These are phyloP conservation scores for Gracilaria vermiculophylla DNA, from an alignment of 23 red algal genomes.

Conservation along the genomic window DNA sequence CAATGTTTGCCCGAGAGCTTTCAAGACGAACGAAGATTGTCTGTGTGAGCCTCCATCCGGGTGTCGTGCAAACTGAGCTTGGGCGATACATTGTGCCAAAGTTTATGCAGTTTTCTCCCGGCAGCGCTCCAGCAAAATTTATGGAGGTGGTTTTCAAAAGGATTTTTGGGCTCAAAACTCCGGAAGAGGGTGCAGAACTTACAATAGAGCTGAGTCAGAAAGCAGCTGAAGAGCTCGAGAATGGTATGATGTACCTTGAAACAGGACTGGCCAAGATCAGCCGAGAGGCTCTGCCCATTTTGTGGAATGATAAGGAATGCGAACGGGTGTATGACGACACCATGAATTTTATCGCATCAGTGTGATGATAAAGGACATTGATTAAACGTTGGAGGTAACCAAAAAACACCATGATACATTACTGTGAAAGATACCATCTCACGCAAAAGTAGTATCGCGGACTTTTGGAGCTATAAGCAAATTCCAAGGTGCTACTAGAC, in stretches of 20 bases:
- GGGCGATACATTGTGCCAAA: slow-evolving; percentile 38
- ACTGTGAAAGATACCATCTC: too few relatives aligned
- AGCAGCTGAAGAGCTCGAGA: not conserved
- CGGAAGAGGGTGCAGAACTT: slow-evolving; percentile 52
- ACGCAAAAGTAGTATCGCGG: too few relatives aligned
- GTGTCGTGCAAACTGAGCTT: slow-evolving; percentile 55
- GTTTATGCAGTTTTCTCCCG: not conserved
- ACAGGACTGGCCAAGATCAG: slow-evolving; percentile 2
- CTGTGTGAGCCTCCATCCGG: slow-evolving; percentile 48
- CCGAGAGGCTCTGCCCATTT: not conserved
- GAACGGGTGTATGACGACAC: slow-evolving; percentile 3
- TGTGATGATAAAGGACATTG: not conserved
- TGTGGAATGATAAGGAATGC: slow-evolving; percentile 11
- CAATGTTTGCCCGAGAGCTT: slow-evolving; percentile 42
- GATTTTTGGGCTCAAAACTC: slow-evolving; percentile 43
- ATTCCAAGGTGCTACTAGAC: too few relatives aligned
- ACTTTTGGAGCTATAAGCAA: too few relatives aligned
- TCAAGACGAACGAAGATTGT: slow-evolving; percentile 1
- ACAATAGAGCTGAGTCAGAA: slow-evolving; percentile 21
- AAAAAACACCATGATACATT: too few relatives aligned
- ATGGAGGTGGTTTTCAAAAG: not conserved
- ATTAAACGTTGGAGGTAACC: too few relatives aligned
- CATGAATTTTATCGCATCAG: not conserved
- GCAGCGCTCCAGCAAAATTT: not conserved
- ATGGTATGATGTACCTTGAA: slow-evolving; percentile 45